Evolutionary conservation across 148 eudicot species (phyloP).

Genomic region (Amaranthus hypochondriacus): DNA sequence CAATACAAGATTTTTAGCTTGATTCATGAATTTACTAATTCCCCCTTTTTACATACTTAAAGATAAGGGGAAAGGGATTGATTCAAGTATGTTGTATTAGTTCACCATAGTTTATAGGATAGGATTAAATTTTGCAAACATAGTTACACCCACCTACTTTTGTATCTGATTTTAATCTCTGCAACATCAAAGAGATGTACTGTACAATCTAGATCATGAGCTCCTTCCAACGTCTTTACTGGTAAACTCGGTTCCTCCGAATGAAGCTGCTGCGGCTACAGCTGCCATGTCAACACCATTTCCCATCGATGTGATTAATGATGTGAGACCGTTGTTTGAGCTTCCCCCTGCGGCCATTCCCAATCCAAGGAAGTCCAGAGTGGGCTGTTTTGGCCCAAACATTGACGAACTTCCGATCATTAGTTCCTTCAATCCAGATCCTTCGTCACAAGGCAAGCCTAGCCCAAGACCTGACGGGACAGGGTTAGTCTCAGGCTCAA

Average conservation of each 20-base stretch:
- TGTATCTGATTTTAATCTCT: not conserved
- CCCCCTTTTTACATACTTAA: conserved; percentile 19
- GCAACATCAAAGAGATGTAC: conserved; percentile 18
- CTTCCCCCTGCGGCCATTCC: conserved; percentile 81
- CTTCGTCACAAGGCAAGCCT: conserved; percentile 55
- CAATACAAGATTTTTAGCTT: not conserved
- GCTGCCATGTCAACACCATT: conserved; percentile 48
- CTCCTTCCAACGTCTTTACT: conserved; percentile 53
- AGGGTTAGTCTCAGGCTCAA: conserved; percentile 46
- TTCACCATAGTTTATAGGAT: conserved; percentile 18
- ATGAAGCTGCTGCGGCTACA: conserved; percentile 35
- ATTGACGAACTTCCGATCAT: conserved; percentile 80
- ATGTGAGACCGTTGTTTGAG: conserved; percentile 50
- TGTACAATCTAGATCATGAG: conserved; percentile 23
- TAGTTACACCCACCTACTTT: conserved; percentile 11
- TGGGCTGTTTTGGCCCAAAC: conserved; percentile 81
- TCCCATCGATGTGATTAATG: conserved; percentile 65
- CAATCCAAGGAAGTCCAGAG: conserved; percentile 88
- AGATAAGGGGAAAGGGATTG: conserved; percentile 10
- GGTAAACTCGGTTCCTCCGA: conserved; percentile 41
- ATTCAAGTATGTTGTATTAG: conserved; percentile 17
- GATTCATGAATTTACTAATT: conserved; percentile 24
- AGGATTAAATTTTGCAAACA: conserved; percentile 6
- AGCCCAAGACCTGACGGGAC: conserved; percentile 56
- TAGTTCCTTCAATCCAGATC: conserved; percentile 70